A percentile compares a stretch with the other conserved stretches of the same genome.
phyloP scores from a whole-genome alignment of 805 yeast species.

The Tetrapisispora iriomotensis region DNA sequence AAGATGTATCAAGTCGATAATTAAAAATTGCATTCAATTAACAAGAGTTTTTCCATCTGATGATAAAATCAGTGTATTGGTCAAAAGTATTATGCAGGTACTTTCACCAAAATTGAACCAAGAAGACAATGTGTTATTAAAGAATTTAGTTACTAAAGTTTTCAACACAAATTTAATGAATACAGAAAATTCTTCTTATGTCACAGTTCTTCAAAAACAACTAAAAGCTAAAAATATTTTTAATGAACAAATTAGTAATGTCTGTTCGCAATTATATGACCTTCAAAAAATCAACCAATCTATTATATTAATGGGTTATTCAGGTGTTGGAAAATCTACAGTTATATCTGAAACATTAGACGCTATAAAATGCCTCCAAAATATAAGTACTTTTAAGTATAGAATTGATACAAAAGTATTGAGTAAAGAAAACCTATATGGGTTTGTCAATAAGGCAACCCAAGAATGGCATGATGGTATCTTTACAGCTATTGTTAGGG shows the following conservation, averaged over 20 bases:
- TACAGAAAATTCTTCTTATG: not conserved
- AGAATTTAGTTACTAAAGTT: not conserved
- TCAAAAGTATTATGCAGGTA: slow-evolving; percentile 48
- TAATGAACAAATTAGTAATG: slow-evolving; percentile 37
- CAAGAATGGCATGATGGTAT: slow-evolving; percentile 92
- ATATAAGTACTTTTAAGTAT: slow-evolving; percentile 32
- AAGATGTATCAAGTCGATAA: slow-evolving; percentile 28
- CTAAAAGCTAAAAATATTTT: not conserved
- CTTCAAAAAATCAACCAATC: slow-evolving; percentile 64
- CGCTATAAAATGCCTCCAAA: slow-evolving; percentile 32
- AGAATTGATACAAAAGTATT: slow-evolving; percentile 69
- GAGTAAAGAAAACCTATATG: slow-evolving; percentile 56
- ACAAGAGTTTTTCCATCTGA: slow-evolving; percentile 5
- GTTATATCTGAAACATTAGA: slow-evolving; percentile 41
- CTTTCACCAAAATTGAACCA: slow-evolving; percentile 57
- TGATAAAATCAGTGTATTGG: too few species aligned
- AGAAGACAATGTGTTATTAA: slow-evolving; percentile 34
- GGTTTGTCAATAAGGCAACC: slow-evolving; percentile 61
- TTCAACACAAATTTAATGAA: not conserved
- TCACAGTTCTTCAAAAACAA: not conserved
- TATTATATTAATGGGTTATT: slow-evolving; percentile 63
- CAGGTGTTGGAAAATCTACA: slow-evolving; percentile 68
- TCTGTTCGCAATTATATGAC: slow-evolving; percentile 51
- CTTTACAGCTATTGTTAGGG: slow-evolving; percentile 57
- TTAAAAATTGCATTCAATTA: too few species aligned